Base-by-base conservation (phyloP, 768 basidiomycete species). In the Hygrophoropsis aurantiaca region DNA sequence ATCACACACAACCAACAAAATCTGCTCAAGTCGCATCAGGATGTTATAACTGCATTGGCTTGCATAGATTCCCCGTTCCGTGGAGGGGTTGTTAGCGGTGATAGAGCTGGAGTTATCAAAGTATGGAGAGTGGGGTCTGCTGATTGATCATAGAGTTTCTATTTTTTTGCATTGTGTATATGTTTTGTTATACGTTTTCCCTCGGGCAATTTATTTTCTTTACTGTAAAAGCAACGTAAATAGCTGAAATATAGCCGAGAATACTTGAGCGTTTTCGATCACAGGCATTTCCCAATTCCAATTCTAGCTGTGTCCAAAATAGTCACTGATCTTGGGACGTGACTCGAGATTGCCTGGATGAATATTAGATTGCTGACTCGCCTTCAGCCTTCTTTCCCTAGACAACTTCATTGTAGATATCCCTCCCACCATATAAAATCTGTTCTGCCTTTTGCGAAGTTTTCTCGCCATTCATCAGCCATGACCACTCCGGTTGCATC, bases 41-140 rank as follows among this genome's bases (percentile, higher is more conserved):
- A 98, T 60, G 82, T 92, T 2, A 81, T 98, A 16, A 92, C 89
- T 5, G 83, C 88, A 2, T 66, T 99, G 27, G 83, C 82, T 1
- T 89, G 87, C 53, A 83, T 99, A 44, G 92, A 97, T 53, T 86
- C 94, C 1, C 93, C 95, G 1, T 97, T 97, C 68, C 79, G 90
- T 45, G 93, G 92, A 20, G 90, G 92, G 1, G 79, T 97, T 38
- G 80, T 97, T n/a, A 93, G 87, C 52, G 95, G 89, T 2, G 95
- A 98, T 63, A 77, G 91, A 39, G 77, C 85, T 18, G 97, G 97
- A 3, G 84, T 85, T 16, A 78, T 98, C 54, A 97, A 97, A 64
- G 87, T 97, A 1, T 98, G 88, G 87, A 76, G 84, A 48, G 79
- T 89, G 18, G 88, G 90, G 18, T 59, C 70, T 37, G 63, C 72